Evolutionary conservation across 106 monocot species (phyloP).

Genomic region (Dactylorhiza incarnata): DNA sequence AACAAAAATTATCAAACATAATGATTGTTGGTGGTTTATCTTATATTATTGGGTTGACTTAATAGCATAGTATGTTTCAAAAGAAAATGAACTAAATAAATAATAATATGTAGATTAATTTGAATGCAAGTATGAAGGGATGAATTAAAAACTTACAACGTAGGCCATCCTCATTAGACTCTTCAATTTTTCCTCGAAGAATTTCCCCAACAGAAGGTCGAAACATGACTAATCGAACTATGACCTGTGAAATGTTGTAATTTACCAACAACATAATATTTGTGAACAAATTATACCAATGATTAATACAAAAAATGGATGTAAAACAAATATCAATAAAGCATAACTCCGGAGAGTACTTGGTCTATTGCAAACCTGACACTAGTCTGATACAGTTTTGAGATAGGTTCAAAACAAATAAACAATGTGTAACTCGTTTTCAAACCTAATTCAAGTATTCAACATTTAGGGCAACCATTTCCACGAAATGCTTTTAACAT

Average conservation of each 20-base stretch:
- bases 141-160: slow-evolving; percentile 29
- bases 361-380: not conserved
- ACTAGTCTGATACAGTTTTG: not conserved
- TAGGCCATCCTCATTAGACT: slow-evolving; percentile 60
- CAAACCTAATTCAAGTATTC: not conserved
- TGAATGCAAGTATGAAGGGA: not conserved
- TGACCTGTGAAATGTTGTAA: slow-evolving; percentile 41
- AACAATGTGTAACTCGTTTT: not conserved
- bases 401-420: not conserved
- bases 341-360: not conserved
- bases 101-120: not conserved
- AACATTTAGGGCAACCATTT: no score
- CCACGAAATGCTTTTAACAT: no score
- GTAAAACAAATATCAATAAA: not conserved
- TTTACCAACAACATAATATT: not conserved
- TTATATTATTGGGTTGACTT: not conserved
- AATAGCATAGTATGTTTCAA: not conserved
- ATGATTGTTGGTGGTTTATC: not conserved
- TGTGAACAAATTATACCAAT: not conserved
- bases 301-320: not conserved
- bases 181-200: slow-evolving; percentile 59
- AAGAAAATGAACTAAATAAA: not conserved
- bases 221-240: slow-evolving; percentile 74
- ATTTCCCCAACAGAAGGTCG: slow-evolving; percentile 72
- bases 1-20: not conserved